Percentiles rank a stretch among this genome's conserved stretches.
Conservation (phyloP, 768 basidiomycete species). For the Amyloporia xantha region DNA sequence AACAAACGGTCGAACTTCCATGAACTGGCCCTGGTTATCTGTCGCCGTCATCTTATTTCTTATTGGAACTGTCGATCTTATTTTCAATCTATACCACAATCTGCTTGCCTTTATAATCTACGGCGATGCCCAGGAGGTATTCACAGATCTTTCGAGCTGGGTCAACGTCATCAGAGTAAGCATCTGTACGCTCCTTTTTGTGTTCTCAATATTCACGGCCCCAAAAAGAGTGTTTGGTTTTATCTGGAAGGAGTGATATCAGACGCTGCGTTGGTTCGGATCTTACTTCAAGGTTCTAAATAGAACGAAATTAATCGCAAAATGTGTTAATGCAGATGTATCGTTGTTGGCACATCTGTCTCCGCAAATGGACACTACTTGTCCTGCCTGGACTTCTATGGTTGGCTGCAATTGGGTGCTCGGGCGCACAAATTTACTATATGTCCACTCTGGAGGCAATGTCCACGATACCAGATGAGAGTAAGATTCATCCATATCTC, state of each 20-base stretch:
- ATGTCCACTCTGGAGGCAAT: neutral
- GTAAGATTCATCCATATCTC: neutral
- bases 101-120: slow-evolving; percentile 34
- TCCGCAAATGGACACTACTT: neutral
- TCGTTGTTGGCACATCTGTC: neutral
- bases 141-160: slow-evolving; percentile 32
- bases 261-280: slow-evolving; percentile 1
- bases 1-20: neutral
- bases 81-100: slow-evolving; percentile 35
- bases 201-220: no score
- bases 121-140: slow-evolving; percentile 25
- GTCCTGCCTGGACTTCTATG: neutral
- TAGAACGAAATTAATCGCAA: neutral
- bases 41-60: neutral
- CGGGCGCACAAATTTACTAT: neutral
- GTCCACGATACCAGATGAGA: neutral
- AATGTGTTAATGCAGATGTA: neutral
- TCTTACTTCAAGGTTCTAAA: neutral
- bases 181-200: neutral
- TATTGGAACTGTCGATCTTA: slow-evolving; percentile 8
- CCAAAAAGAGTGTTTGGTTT: neutral
- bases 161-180: slow-evolving; percentile 15
- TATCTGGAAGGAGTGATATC: neutral
- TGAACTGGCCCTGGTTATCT: neutral
- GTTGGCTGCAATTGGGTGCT: neutral